Conservation (phyloP, 768 basidiomycete species). For the Trametes cinnabarina region DNA sequence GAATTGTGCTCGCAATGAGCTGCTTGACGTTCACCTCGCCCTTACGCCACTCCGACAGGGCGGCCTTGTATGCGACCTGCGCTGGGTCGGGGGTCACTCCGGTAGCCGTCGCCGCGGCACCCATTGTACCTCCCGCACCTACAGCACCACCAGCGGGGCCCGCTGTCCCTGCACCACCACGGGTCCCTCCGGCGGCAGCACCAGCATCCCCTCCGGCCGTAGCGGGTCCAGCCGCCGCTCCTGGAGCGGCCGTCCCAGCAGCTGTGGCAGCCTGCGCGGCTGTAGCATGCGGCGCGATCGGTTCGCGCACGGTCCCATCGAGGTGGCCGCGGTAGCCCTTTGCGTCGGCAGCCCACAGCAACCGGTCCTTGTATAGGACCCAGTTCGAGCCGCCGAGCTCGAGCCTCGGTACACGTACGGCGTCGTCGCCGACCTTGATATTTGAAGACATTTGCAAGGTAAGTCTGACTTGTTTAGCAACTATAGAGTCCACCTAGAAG, state of each 20-base stretch:
- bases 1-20: constrained; percentile 33
- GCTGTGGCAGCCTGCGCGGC: background rate
- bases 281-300: background rate
- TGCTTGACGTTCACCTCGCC: constrained; percentile 33
- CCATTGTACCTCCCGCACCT: background rate
- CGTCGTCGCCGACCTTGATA: no score
- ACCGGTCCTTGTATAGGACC: constrained; percentile 6
- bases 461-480: no score
- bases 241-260: no score
- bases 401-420: no score
- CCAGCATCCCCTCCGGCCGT: background rate
- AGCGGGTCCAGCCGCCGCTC: background rate
- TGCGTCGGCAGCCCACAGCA: constrained; percentile 8
- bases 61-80: no score
- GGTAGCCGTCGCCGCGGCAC: background rate
- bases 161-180: no score
- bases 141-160: constrained; percentile 3
- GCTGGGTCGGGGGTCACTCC: no score
- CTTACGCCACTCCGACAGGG: constrained; percentile 26
- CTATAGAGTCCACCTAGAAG: no score
- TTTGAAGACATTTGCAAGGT: background rate
- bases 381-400: no score
- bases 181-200: background rate
- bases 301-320: background rate
- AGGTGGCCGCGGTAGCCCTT: constrained; percentile 5